Evolutionary conservation across 306 rosid genomes (phyloP).

Genomic region (Gynostemma pentaphyllum): DNA sequence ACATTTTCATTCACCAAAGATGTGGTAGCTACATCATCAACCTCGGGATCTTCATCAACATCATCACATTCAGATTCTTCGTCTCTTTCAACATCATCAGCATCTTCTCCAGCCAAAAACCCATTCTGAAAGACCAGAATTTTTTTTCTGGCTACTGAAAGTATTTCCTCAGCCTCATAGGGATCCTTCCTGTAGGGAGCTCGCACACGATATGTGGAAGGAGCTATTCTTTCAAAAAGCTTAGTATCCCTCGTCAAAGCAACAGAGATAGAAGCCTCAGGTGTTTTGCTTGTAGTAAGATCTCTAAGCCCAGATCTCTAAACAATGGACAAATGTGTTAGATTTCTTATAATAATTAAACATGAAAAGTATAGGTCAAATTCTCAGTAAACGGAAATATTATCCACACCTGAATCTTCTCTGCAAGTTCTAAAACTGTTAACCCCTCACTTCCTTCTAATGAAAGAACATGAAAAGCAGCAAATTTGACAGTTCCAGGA

Average conservation of each 20-base stretch:
- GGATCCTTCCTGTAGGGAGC: conserved; percentile 89
- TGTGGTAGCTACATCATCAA: conserved; percentile 60
- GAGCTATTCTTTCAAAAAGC: conserved; percentile 98
- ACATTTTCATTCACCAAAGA: conserved; percentile 32
- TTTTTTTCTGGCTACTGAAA: conserved; percentile 88
- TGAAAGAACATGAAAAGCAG: conserved; percentile 96
- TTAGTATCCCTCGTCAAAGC: conserved; percentile 97
- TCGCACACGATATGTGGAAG: conserved; percentile 94
- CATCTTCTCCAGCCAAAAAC: conserved; percentile 75
- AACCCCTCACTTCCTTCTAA: conserved; percentile 89
- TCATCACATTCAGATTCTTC: conserved; percentile 94
- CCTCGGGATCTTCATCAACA: conserved; percentile 94
- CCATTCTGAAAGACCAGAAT: conserved; percentile 94
- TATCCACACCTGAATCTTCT: conserved; percentile 78
- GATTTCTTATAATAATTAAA: conserved; percentile 1
- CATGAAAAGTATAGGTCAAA: conserved; percentile 8
- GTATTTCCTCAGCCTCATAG: conserved; percentile 76
- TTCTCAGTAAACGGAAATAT: not conserved
- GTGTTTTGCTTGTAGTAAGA: conserved; percentile 94
- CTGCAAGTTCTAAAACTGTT: conserved; percentile 90
- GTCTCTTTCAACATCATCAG: conserved; percentile 82
- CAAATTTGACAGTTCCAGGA: conserved; percentile 97
- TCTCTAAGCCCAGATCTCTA: conserved; percentile 99
- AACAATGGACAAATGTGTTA: conserved; percentile 3
- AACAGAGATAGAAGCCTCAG: conserved; percentile 98